A percentile compares a stretch with the other conserved stretches of the same genome.
Conservation (phyloP, 257 asterid genomes). For the Ocimum tenuiflorum region DNA sequence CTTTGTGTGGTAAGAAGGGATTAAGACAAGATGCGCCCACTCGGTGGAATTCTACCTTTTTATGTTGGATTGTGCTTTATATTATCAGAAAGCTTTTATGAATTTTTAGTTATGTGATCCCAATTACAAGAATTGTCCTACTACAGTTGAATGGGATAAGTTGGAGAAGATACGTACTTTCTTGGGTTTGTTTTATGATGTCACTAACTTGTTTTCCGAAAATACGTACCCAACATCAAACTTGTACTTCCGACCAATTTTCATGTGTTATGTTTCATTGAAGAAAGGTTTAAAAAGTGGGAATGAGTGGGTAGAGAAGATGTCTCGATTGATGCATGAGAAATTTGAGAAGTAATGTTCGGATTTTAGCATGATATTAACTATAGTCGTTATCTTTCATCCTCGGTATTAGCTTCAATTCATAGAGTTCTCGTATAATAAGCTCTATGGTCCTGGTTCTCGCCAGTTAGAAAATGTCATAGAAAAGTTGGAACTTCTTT, state of each 20-base stretch:
- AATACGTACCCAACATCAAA: neutral
- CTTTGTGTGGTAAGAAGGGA: neutral
- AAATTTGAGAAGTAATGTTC: too few relatives aligned
- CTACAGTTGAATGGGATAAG: neutral
- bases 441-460: too few relatives aligned
- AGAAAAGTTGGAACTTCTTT: neutral
- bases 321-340: too few relatives aligned
- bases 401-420: too few relatives aligned
- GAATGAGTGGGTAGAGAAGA: too few relatives aligned
- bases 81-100: neutral
- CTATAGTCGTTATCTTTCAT: too few relatives aligned
- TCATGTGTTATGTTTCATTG: too few relatives aligned
- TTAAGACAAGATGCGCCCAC: neutral
- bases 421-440: too few relatives aligned
- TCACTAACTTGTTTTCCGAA: neutral
- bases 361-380: too few relatives aligned
- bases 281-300: too few relatives aligned
- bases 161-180: neutral
- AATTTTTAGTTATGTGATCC: neutral
- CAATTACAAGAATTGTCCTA: neutral
- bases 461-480: too few relatives aligned
- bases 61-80: neutral
- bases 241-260: too few relatives aligned
- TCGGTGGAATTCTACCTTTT: neutral
- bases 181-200: neutral